Percentiles rank a stretch among this genome's conserved stretches.
These are phyloP conservation scores for Irpex lacteus DNA, from an alignment of 1,284 basidiomycete genomes.

Conservation along the genomic window DNA sequence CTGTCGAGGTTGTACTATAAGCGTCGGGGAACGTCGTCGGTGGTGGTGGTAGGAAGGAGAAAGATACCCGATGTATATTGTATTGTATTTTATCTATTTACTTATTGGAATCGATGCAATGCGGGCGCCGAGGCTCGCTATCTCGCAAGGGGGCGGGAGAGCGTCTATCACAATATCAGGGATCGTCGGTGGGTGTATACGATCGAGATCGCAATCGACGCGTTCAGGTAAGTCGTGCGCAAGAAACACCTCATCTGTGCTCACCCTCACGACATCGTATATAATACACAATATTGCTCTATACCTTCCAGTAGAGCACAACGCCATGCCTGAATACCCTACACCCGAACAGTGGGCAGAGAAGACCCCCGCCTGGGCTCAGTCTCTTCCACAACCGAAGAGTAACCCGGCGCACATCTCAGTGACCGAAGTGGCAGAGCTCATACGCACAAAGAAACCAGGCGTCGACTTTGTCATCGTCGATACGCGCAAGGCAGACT, in stretches of 20 bases:
- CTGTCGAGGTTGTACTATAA: neutral
- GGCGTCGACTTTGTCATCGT: slow-evolving; percentile 16
- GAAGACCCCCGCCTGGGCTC: slow-evolving; percentile 18
- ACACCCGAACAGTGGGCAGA: slow-evolving; percentile 1
- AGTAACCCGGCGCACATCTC: slow-evolving; percentile 13
- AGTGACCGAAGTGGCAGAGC: slow-evolving; percentile 7
- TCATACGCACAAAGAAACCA: slow-evolving; percentile 12
- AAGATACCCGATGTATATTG: neutral
- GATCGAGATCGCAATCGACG: no score
- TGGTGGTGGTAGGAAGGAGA: neutral
- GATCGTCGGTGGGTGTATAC: no score
- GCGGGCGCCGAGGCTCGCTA: neutral
- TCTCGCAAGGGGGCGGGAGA: neutral
- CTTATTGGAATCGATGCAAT: neutral
- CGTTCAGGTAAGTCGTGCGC: no score
- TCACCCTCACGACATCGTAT: neutral
- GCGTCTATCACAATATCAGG: neutral
- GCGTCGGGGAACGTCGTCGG: neutral
- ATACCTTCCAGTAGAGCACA: neutral
- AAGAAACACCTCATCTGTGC: neutral
- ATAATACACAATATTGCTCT: neutral
- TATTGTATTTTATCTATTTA: neutral
- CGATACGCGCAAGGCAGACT: slow-evolving; percentile 14
- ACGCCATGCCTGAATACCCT: neutral
- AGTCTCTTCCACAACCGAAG: slow-evolving; percentile 9